A percentile compares a stretch with the other conserved stretches of the same genome.
phyloP scores from a whole-genome alignment of 495 filamentous ascomycete species.

The Hyaloscypha finlandica region DNA sequence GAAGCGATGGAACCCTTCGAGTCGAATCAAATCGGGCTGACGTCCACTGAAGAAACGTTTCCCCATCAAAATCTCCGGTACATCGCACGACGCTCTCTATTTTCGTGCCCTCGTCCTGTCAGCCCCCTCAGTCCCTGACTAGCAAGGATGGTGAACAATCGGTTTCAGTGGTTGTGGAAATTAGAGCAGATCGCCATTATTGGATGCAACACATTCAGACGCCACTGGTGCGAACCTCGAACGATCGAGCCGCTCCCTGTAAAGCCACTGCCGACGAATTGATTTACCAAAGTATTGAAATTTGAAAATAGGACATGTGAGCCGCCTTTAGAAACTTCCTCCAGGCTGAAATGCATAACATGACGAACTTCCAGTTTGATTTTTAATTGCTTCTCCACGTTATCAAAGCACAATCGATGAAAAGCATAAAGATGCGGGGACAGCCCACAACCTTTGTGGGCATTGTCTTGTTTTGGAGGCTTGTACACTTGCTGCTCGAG shows the following conservation, averaged over 20 bases:
- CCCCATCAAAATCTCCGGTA: background rate
- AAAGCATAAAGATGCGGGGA: slow-evolving; percentile 2
- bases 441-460: background rate
- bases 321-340: background rate
- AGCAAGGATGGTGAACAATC: slow-evolving; percentile 4
- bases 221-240: background rate
- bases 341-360: background rate
- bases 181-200: background rate
- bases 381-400: background rate
- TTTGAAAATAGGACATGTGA: background rate
- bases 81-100: background rate
- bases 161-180: slow-evolving; percentile 14
- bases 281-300: background rate
- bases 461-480: background rate
- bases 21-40: background rate
- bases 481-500: background rate
- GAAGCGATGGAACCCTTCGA: background rate
- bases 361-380: background rate
- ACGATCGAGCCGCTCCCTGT: background rate
- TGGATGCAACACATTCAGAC: background rate
- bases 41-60: background rate
- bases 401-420: background rate
- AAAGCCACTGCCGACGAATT: background rate
- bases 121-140: slow-evolving; percentile 4
- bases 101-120: background rate